Percentiles rank a stretch among this genome's conserved stretches.
These are phyloP conservation scores for Parsonsia alboflavescens DNA, from an alignment of 257 asterid species.

Conservation along the genomic window DNA sequence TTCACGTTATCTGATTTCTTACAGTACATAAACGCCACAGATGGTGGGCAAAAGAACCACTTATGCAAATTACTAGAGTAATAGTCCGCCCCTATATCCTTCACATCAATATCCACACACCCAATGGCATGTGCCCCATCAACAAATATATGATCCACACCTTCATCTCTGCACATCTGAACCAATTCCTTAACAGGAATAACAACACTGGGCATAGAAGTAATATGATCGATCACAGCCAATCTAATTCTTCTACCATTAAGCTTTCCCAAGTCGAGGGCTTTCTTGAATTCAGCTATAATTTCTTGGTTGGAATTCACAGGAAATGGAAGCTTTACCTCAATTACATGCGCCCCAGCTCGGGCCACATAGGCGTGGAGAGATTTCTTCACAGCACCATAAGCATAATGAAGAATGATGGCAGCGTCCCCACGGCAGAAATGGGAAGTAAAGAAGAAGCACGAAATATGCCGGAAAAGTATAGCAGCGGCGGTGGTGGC, in stretches of 20 bases:
- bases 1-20: slow-evolving; percentile 42
- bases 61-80: slow-evolving; percentile 73
- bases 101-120: slow-evolving; percentile 55
- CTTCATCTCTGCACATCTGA: slow-evolving; percentile 58
- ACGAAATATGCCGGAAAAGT: slow-evolving; percentile 59
- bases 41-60: slow-evolving; percentile 81
- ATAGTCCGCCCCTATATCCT: slow-evolving; percentile 71
- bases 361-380: slow-evolving; percentile 73
- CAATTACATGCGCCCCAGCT: slow-evolving; percentile 77
- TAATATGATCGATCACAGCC: slow-evolving; percentile 77
- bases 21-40: slow-evolving; percentile 66
- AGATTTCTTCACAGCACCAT: slow-evolving; percentile 77
- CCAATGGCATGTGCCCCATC: slow-evolving; percentile 92
- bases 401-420: slow-evolving; percentile 74
- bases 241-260: slow-evolving; percentile 57
- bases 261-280: slow-evolving; percentile 46
- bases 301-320: slow-evolving; percentile 50
- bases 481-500: slow-evolving; percentile 93
- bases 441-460: slow-evolving; percentile 48
- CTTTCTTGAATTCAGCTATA: slow-evolving; percentile 47
- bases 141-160: slow-evolving; percentile 57
- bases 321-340: slow-evolving; percentile 79
- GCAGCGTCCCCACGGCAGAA: slow-evolving; percentile 60
- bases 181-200: slow-evolving; percentile 70
- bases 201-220: slow-evolving; percentile 77